A percentile compares a stretch with the other conserved stretches of the same genome.
Evolutionary conservation across 164 flowering plant species (phyloP).

Genomic region (Stephania yunnanensis): DNA sequence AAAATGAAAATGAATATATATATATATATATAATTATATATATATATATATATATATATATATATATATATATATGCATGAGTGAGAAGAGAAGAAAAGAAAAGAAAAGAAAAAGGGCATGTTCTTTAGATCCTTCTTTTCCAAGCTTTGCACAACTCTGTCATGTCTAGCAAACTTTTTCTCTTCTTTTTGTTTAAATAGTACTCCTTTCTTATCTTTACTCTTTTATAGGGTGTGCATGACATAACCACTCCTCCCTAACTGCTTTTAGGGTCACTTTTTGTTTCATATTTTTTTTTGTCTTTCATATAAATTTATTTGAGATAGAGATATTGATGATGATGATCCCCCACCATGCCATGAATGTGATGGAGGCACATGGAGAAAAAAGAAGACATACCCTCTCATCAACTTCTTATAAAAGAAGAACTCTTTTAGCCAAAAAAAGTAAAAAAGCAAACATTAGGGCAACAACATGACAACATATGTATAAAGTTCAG

Average conservation of each 20-base stretch:
- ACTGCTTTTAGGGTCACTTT: constrained; percentile 20
- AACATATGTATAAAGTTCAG: background rate
- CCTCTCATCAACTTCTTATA: background rate
- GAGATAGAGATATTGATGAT: background rate
- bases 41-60: background rate
- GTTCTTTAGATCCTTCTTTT: constrained; percentile 25
- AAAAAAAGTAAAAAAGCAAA: constrained; percentile 1
- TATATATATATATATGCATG: background rate
- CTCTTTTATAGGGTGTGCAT: constrained; percentile 22
- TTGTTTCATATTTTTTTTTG: constrained; percentile 24
- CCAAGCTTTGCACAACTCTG: constrained; percentile 22
- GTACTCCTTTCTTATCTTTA: constrained; percentile 23
- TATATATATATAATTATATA: too few species aligned
- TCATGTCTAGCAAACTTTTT: constrained; percentile 28
- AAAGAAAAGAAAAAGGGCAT: constrained; percentile 3
- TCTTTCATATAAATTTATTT: constrained; percentile 30
- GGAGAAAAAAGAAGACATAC: constrained; percentile 16
- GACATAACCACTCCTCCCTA: constrained; percentile 29
- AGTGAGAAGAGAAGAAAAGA: background rate
- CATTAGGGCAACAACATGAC: background rate
- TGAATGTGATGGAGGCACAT: constrained; percentile 49
- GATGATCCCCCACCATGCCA: constrained; percentile 30
- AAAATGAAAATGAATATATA: background rate
- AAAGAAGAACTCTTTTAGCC: background rate
- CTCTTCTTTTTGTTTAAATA: constrained; percentile 1